phyloP scores from a whole-genome alignment of 1,284 basidiomycete genomes.

The Stereum hirsutum region DNA sequence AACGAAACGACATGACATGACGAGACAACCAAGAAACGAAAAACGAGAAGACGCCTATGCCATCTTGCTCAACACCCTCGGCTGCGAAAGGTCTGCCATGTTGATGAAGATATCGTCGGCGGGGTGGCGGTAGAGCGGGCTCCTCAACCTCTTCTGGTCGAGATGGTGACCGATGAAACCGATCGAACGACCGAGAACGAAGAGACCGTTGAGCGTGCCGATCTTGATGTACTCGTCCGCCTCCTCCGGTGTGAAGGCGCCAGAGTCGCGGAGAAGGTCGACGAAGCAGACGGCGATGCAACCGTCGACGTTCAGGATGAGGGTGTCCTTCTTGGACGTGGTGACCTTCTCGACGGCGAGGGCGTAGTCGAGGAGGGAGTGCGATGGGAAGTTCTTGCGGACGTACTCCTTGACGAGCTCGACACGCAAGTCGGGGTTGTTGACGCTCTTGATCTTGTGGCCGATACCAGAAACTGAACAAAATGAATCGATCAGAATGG shows the following conservation, averaged over 20 bases:
- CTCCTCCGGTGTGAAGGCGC: slow-evolving; percentile 94
- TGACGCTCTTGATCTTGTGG: slow-evolving; percentile 99
- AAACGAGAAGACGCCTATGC: too few species aligned
- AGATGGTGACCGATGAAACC: slow-evolving; percentile 95
- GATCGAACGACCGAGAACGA: slow-evolving; percentile 95
- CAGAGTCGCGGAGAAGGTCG: slow-evolving; percentile 87
- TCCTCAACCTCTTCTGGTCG: slow-evolving; percentile 92
- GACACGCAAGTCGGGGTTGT: slow-evolving; percentile 95
- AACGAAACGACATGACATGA: too few species aligned
- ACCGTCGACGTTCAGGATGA: slow-evolving; percentile 95
- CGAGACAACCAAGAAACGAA: too few species aligned
- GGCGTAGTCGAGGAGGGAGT: slow-evolving; percentile 94
- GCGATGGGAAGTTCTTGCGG: slow-evolving; percentile 90
- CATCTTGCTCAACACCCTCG: slow-evolving; percentile 53
- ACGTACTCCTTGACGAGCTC: slow-evolving; percentile 98
- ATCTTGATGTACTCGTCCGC: slow-evolving; percentile 97
- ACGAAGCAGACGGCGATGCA: slow-evolving; percentile 98
- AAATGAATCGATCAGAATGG: slow-evolving; percentile 5
- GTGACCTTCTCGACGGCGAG: slow-evolving; percentile 97
- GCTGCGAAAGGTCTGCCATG: slow-evolving; percentile 75
- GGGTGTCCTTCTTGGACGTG: slow-evolving; percentile 95
- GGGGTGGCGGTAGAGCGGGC: slow-evolving; percentile 87
- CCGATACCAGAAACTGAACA: slow-evolving; percentile 88
- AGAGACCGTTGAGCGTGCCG: slow-evolving; percentile 91
- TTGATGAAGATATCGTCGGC: slow-evolving; percentile 84